These are phyloP conservation scores for Debaryomyces subglobosus DNA, from an alignment of 1,139 yeast genomes.

Conservation along the genomic window DNA sequence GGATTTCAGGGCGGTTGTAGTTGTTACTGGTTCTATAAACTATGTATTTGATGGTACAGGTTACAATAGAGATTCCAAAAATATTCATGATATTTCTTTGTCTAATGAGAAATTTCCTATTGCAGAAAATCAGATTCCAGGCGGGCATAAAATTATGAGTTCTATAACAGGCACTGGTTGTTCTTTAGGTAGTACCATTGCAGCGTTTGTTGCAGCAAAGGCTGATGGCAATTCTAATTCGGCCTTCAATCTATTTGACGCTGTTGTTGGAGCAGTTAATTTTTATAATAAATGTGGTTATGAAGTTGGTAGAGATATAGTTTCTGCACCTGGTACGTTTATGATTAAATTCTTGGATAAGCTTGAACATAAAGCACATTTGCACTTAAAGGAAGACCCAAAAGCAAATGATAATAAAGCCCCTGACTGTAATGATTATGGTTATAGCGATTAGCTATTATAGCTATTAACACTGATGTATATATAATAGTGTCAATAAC, in stretches of 20 bases:
- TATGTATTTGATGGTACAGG: conserved; percentile 26
- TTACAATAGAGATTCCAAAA: neutral
- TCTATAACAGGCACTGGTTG: conserved; percentile 90
- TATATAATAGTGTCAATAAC: no score
- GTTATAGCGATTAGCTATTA: no score
- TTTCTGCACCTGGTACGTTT: conserved; percentile 56
- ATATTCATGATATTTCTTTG: neutral
- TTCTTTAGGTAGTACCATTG: conserved; percentile 74
- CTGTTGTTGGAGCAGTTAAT: conserved; percentile 61
- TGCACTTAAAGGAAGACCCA: neutral
- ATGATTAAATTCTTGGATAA: conserved; percentile 49
- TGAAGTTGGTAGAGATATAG: conserved; percentile 43
- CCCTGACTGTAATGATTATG: no score
- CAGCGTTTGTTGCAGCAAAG: conserved; percentile 57
- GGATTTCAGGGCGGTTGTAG: conserved; percentile 64
- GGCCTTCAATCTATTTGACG: conserved; percentile 37
- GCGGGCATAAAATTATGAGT: conserved; percentile 73
- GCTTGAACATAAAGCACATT: conserved; percentile 28
- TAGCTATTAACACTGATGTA: no score
- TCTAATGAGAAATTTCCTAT: neutral
- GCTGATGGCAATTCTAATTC: conserved; percentile 24
- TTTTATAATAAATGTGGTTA: conserved; percentile 70
- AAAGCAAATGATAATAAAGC: neutral
- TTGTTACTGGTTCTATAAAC: conserved; percentile 56
- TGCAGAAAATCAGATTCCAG: conserved; percentile 32